Conservation (phyloP, 257 asterid species). For the Plantago elongata region DNA sequence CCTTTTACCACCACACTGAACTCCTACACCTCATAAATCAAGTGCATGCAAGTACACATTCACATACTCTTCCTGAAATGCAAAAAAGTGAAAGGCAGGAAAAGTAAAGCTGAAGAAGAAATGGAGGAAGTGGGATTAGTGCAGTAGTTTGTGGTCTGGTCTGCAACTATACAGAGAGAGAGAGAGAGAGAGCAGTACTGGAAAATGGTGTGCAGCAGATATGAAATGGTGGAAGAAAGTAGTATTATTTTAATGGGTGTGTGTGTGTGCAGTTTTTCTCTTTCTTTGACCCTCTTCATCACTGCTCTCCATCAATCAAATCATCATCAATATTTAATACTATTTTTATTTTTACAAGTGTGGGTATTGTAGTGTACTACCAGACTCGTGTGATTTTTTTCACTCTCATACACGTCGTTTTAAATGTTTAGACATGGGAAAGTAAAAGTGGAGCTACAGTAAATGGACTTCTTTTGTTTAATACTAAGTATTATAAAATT, state of each 20-base stretch:
- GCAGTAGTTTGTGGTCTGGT: neutral
- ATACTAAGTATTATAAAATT: too few relatives aligned
- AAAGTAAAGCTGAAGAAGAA: neutral
- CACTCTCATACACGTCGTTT: neutral
- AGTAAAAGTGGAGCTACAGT: neutral
- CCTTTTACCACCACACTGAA: neutral
- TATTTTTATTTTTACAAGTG: too few relatives aligned
- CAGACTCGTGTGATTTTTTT: neutral
- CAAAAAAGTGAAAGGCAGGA: too few relatives aligned
- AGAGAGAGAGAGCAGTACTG: too few relatives aligned
- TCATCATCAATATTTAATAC: too few relatives aligned
- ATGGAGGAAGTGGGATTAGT: slow-evolving; percentile 22
- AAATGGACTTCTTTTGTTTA: neutral
- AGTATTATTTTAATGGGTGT: neutral
- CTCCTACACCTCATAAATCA: neutral
- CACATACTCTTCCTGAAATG: too few relatives aligned
- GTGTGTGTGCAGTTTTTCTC: neutral
- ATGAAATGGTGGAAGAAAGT: neutral
- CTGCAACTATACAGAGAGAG: neutral
- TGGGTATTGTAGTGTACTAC: too few relatives aligned
- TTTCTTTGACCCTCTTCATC: neutral
- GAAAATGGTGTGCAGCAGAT: too few relatives aligned
- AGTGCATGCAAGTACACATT: neutral
- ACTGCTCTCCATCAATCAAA: neutral
- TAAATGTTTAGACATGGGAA: neutral